Evolutionary conservation across 495 filamentous ascomycete species (phyloP).

Genomic region (Sporormia fimetaria): DNA sequence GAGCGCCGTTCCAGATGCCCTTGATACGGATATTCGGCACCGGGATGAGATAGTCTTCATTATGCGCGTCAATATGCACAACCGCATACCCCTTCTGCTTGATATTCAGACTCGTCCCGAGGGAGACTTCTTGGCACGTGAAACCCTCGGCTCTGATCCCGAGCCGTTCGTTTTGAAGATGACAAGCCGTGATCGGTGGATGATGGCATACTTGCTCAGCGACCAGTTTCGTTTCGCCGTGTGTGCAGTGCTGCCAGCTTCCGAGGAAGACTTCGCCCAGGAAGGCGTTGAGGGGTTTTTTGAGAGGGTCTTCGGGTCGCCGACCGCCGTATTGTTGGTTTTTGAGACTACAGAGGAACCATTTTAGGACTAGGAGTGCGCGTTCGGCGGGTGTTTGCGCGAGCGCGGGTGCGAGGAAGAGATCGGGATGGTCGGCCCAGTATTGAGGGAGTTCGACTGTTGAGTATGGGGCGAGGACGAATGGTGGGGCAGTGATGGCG

Average conservation of each 20-base stretch:
- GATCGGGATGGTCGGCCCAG: conserved; percentile 25
- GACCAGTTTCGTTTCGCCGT: conserved; percentile 21
- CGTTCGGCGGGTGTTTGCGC: conserved; percentile 15
- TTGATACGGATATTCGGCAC: conserved; percentile 38
- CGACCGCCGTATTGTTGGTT: conserved; percentile 28
- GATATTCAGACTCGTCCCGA: conserved; percentile 27
- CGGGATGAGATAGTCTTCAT: conserved; percentile 42
- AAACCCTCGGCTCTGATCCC: conserved; percentile 28
- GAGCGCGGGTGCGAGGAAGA: conserved; percentile 27
- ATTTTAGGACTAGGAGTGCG: conserved; percentile 27
- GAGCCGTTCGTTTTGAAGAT: conserved; percentile 27
- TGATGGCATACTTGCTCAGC: conserved; percentile 30
- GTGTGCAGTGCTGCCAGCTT: conserved; percentile 6
- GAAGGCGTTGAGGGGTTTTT: conserved; percentile 31
- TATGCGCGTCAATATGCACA: conserved; percentile 36
- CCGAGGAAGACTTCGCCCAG: conserved; percentile 30
- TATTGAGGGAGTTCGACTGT: conserved; percentile 27
- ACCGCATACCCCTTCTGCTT: conserved; percentile 31
- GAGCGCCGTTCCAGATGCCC: conserved; percentile 34
- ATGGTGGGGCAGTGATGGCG: conserved; percentile 30
- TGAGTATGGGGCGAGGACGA: conserved; percentile 25
- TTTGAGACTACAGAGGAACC: conserved; percentile 23
- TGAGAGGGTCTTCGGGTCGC: conserved; percentile 21
- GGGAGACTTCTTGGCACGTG: conserved; percentile 29
- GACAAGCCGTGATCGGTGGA: conserved; percentile 30